These are phyloP conservation scores for Candida argentea DNA, from an alignment of 805 yeast species.

Conservation along the genomic window DNA sequence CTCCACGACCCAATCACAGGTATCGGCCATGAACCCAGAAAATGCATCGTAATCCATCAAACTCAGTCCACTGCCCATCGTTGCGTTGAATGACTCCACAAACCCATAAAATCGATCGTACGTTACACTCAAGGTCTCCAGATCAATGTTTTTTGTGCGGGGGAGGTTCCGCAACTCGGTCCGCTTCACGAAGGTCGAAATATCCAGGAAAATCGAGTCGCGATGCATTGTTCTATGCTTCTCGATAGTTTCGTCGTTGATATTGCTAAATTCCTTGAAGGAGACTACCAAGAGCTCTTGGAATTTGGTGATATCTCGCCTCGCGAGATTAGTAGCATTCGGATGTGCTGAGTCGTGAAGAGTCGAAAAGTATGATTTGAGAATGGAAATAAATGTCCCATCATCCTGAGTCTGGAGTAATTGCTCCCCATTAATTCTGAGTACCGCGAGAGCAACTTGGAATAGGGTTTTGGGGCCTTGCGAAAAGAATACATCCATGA, in stretches of 20 bases:
- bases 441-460: conserved; percentile 88
- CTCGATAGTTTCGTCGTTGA: conserved; percentile 64
- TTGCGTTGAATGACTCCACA: conserved; percentile 52
- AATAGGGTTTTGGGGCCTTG: conserved; percentile 86
- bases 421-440: conserved; percentile 80
- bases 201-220: conserved; percentile 71
- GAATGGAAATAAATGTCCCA: conserved; percentile 78
- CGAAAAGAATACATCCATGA: conserved; percentile 79
- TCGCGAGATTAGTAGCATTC: conserved; percentile 50
- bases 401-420: conserved; percentile 77
- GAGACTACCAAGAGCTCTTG: conserved; percentile 88
- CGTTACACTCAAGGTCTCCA: conserved; percentile 52
- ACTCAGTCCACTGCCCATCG: conserved; percentile 40
- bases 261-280: conserved; percentile 76
- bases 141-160: conserved; percentile 50
- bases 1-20: conserved; percentile 62
- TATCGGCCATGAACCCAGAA: conserved; percentile 61
- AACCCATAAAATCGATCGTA: conserved; percentile 81
- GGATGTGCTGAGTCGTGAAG: conserved; percentile 78
- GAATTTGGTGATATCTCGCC: conserved; percentile 65
- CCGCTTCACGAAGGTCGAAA: conserved; percentile 83
- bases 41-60: conserved; percentile 69
- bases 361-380: conserved; percentile 71
- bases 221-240: conserved; percentile 63
- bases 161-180: conserved; percentile 85